Conservation (phyloP, 129 eudicot species). For the Flaveria ramosissima region DNA sequence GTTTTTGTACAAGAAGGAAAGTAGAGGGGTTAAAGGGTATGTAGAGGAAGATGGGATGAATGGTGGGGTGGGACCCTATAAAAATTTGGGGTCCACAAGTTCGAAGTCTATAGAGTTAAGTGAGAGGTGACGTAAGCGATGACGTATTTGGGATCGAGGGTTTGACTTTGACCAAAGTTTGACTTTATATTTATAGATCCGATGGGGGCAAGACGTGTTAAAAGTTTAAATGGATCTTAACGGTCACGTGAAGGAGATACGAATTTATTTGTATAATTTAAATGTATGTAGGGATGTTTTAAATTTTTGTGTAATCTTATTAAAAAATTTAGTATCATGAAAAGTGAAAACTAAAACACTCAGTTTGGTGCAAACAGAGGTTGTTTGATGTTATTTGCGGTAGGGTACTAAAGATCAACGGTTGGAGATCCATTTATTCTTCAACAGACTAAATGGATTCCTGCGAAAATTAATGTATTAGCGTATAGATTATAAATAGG, state of each 20-base stretch:
- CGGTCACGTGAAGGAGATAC: slow-evolving; percentile 19
- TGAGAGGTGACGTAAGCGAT: slow-evolving; percentile 68
- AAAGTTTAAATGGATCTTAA: not conserved
- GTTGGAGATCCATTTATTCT: too few species aligned
- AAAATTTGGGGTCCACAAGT: slow-evolving; percentile 64
- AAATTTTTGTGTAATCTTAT: too few species aligned
- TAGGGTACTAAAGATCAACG: too few species aligned
- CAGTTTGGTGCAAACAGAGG: too few species aligned
- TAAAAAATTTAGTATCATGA: too few species aligned
- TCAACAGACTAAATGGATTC: too few species aligned
- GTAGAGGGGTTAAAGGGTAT: slow-evolving; percentile 54
- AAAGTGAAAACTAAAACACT: too few species aligned
- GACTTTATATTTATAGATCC: not conserved
- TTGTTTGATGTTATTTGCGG: too few species aligned
- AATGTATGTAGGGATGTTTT: not conserved
- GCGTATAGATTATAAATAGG: too few species aligned
- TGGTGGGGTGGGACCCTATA: slow-evolving; percentile 76
- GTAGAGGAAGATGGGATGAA: slow-evolving; percentile 40
- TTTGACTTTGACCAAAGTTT: slow-evolving; percentile 34
- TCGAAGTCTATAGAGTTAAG: slow-evolving; percentile 74
- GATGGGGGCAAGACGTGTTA: slow-evolving; percentile 6
- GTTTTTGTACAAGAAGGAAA: slow-evolving; percentile 44
- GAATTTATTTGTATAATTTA: slow-evolving; percentile 11
- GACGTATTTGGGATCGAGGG: slow-evolving; percentile 40
- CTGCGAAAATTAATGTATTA: too few species aligned